Evolutionary conservation across 805 yeast species (phyloP).

Genomic region (Metschnikowia similis): DNA sequence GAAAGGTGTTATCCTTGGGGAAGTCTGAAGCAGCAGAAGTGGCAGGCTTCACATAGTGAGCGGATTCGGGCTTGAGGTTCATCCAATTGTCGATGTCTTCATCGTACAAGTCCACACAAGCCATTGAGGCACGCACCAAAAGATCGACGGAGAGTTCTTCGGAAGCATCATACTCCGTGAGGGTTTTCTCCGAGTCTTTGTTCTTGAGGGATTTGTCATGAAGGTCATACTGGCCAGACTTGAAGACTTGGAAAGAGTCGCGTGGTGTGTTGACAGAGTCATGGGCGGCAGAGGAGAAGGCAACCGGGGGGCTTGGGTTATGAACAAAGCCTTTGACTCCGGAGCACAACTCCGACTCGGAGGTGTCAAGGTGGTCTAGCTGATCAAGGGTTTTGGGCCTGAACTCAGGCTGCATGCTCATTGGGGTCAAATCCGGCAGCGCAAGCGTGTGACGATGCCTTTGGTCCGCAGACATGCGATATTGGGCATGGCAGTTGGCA

Average conservation of each 20-base stretch:
- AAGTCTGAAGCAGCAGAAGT: neutral
- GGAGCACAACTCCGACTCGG: neutral
- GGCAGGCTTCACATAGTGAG: neutral
- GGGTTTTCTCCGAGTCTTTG: slow-evolving; percentile 4
- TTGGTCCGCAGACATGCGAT: neutral
- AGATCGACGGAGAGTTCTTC: slow-evolving; percentile 8
- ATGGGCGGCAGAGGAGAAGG: neutral
- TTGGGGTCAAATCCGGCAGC: slow-evolving; percentile 1
- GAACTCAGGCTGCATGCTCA: slow-evolving; percentile 1
- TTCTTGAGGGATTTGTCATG: neutral
- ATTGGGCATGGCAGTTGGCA: neutral
- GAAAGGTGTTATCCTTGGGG: neutral
- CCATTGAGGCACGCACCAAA: slow-evolving; percentile 12
- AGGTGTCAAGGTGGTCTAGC: neutral
- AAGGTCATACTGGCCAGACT: neutral
- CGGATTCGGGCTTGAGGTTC: slow-evolving; percentile 1
- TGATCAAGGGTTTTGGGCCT: neutral
- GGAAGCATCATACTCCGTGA: neutral
- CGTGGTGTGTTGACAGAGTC: neutral
- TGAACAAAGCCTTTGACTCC: neutral
- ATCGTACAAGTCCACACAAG: slow-evolving; percentile 9
- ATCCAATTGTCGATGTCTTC: slow-evolving; percentile 13
- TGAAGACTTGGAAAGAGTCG: neutral
- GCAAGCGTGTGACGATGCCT: neutral
- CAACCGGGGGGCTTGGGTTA: slow-evolving; percentile 1